Percentiles rank a stretch among this genome's conserved stretches.
phyloP scores from a whole-genome alignment of 371 early-diverging fungal genomes.

The Aphelidium insulamus region DNA sequence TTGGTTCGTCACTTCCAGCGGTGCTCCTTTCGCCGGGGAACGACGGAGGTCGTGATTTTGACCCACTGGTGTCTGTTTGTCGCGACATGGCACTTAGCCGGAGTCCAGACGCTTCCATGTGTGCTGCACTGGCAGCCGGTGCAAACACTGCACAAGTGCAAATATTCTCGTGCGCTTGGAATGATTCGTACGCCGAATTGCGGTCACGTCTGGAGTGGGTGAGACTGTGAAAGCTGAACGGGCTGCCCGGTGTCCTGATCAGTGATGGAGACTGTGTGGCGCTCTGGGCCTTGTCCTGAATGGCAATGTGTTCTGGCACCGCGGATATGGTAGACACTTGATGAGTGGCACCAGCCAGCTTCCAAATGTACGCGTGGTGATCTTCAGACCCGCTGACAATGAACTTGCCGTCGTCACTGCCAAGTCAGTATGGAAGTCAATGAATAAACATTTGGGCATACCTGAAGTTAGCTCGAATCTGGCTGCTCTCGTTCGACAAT shows the following conservation, averaged over 20 bases:
- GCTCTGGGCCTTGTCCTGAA: slow-evolving; percentile 3
- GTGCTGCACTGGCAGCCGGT: slow-evolving; percentile 26
- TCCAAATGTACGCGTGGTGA: slow-evolving; percentile 46
- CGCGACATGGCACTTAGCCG: too few species aligned
- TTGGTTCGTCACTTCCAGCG: slow-evolving; percentile 8
- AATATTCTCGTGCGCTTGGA: slow-evolving; percentile 19
- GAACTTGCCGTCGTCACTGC: slow-evolving; percentile 41
- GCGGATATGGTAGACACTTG: slow-evolving; percentile 2
- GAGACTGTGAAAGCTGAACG: slow-evolving; percentile 7
- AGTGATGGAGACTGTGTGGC: slow-evolving; percentile 12
- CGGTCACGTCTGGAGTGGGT: slow-evolving; percentile 11
- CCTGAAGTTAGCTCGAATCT: slow-evolving; percentile 47
- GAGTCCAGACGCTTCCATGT: slow-evolving; percentile 21
- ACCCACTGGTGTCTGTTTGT: too few species aligned
- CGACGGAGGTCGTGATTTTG: slow-evolving; percentile 17
- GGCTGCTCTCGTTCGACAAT: slow-evolving; percentile 30
- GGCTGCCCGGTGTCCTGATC: slow-evolving; percentile 7
- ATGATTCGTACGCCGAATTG: slow-evolving; percentile 12
- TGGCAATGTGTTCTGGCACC: slow-evolving; percentile 2
- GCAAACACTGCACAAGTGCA: slow-evolving; percentile 35
- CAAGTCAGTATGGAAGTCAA: too few species aligned
- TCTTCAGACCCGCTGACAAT: slow-evolving; percentile 67
- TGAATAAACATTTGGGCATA: slow-evolving; percentile 5
- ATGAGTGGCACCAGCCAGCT: slow-evolving; percentile 14
- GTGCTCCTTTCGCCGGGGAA: slow-evolving; percentile 4